Evolutionary conservation across 495 filamentous ascomycete genomes (phyloP).

Genomic region (Aspergillus ostianus): DNA sequence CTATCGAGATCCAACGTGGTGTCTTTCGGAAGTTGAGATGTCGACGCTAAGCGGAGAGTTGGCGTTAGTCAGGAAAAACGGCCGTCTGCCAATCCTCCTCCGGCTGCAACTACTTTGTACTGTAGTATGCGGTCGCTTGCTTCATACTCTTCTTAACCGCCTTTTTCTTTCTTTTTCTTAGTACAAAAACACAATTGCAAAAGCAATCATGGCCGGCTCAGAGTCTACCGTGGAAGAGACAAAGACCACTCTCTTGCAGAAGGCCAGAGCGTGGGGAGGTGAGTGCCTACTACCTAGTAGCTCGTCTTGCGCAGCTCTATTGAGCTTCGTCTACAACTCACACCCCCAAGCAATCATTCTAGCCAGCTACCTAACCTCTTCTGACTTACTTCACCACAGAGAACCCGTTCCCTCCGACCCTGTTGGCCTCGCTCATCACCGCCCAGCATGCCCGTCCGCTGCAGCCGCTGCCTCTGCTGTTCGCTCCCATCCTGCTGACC

Average conservation of each 20-base stretch:
- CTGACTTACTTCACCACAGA: constrained; percentile 47
- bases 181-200: not conserved
- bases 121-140: too few relatives aligned
- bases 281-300: constrained; percentile 24
- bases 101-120: too few relatives aligned
- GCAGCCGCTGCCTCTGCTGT: constrained; percentile 72
- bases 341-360: not conserved
- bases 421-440: constrained; percentile 75
- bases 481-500: constrained; percentile 83
- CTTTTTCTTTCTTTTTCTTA: not conserved
- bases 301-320: not conserved
- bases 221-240: constrained; percentile 40
- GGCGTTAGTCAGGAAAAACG: constrained; percentile 19
- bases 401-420: constrained; percentile 72
- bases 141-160: not conserved
- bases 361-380: not conserved
- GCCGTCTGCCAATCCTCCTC: not conserved
- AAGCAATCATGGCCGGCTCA: constrained; percentile 14
- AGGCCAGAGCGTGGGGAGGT: constrained; percentile 71
- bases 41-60: constrained; percentile 23
- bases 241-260: constrained; percentile 50
- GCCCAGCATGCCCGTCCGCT: constrained; percentile 75
- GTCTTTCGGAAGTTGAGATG: constrained; percentile 23
- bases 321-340: not conserved
- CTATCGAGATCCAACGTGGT: constrained; percentile 31